Conservation (phyloP, 495 filamentous ascomycete species). For the Aspergillus wentii region DNA sequence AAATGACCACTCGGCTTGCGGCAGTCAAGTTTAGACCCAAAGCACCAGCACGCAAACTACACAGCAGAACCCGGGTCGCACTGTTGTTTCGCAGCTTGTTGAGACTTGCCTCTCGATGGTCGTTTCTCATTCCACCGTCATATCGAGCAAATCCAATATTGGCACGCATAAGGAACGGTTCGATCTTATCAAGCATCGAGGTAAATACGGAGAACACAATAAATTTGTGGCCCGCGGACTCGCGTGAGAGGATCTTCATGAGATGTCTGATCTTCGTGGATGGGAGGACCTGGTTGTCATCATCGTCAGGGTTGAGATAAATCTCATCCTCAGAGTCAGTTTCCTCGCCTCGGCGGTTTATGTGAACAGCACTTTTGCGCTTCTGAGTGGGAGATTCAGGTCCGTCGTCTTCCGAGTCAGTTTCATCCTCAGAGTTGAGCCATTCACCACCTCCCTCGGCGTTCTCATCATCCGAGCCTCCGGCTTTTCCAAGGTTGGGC, state of each 20-base stretch:
- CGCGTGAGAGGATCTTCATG: slow-evolving; percentile 72
- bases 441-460: slow-evolving; percentile 79
- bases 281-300: slow-evolving; percentile 50
- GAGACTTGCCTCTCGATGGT: slow-evolving; percentile 82
- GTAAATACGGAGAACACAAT: slow-evolving; percentile 98
- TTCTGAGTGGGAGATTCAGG: slow-evolving; percentile 28
- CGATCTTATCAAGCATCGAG: slow-evolving; percentile 93
- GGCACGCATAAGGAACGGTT: slow-evolving; percentile 76
- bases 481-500: slow-evolving; percentile 65
- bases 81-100: slow-evolving; percentile 67
- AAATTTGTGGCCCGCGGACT: slow-evolving; percentile 77
- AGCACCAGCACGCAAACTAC: slow-evolving; percentile 87
- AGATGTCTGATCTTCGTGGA: slow-evolving; percentile 91
- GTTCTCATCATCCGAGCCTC: slow-evolving; percentile 79
- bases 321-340: slow-evolving; percentile 32
- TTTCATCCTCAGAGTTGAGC: slow-evolving; percentile 58
- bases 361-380: background rate
- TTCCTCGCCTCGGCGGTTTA: slow-evolving; percentile 6
- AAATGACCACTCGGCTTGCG: slow-evolving; percentile 85
- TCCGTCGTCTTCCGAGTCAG: slow-evolving; percentile 46
- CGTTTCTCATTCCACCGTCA: slow-evolving; percentile 94
- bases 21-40: slow-evolving; percentile 92
- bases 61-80: slow-evolving; percentile 74
- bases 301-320: slow-evolving; percentile 36
- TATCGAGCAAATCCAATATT: slow-evolving; percentile 79